These are phyloP conservation scores for Stenocarpella maydis DNA, from an alignment of 2,329 filamentous ascomycete genomes.

Conservation along the genomic window DNA sequence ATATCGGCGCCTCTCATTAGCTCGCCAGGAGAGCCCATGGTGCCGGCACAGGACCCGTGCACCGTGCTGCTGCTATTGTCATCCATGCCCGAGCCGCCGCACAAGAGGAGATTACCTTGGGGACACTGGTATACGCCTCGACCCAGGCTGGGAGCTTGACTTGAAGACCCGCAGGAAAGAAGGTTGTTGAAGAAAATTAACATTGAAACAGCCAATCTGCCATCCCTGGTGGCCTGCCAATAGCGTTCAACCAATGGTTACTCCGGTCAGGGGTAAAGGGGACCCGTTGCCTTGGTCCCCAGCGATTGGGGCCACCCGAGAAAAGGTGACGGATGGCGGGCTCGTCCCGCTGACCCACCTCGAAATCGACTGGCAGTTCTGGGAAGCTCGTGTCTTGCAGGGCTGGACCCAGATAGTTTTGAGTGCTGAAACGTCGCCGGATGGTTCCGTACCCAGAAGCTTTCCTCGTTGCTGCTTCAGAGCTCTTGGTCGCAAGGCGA, in stretches of 20 bases:
- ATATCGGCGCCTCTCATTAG: constrained; percentile 7
- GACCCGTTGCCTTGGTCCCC: background rate
- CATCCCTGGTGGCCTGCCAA: constrained; percentile 12
- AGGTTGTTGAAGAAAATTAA: constrained; percentile 23
- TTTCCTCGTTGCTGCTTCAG: background rate
- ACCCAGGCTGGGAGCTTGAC: background rate
- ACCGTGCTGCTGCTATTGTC: background rate
- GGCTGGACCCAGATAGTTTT: constrained; percentile 9
- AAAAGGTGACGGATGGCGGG: constrained; percentile 10
- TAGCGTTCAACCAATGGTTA: constrained; percentile 5
- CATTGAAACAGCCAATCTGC: constrained; percentile 27
- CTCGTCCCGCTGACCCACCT: constrained; percentile 19
- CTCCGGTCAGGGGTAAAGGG: constrained; percentile 18
- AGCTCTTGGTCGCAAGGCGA: background rate
- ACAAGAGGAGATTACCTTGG: background rate
- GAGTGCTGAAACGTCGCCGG: constrained; percentile 9
- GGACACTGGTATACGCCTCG: constrained; percentile 4
- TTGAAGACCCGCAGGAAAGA: constrained; percentile 5
- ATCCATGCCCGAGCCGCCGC: background rate
- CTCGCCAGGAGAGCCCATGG: constrained; percentile 11
- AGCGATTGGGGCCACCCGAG: constrained; percentile 14
- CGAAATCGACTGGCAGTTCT: background rate
- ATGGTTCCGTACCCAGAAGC: constrained; percentile 13
- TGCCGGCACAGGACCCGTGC: background rate
- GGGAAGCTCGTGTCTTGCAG: constrained; percentile 18